Percentiles rank a stretch among this genome's conserved stretches.
phyloP scores from a whole-genome alignment of 805 yeast species.

The Wickerhamiella spandovensis region DNA sequence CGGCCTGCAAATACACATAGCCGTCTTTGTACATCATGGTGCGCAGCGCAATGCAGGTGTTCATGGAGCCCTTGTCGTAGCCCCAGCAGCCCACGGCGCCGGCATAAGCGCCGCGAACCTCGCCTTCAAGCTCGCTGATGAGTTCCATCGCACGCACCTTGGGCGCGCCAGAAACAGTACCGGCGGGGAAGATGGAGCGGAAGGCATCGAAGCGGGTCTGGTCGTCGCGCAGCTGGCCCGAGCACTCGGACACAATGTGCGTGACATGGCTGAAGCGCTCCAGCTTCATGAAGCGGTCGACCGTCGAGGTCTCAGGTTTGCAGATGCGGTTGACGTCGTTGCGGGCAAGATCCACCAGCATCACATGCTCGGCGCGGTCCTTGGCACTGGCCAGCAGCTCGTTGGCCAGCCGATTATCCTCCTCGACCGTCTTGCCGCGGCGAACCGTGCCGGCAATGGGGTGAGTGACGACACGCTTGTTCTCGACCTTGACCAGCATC shows the following conservation, averaged over 20 bases:
- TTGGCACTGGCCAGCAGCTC: slow-evolving; percentile 63
- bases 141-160: slow-evolving; percentile 94
- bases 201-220: slow-evolving; percentile 93
- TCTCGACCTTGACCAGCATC: slow-evolving; percentile 71
- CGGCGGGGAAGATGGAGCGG: slow-evolving; percentile 97
- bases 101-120: slow-evolving; percentile 92
- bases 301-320: slow-evolving; percentile 68
- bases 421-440: slow-evolving; percentile 83
- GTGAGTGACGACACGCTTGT: slow-evolving; percentile 73
- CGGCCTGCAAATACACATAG: slow-evolving; percentile 88
- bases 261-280: slow-evolving; percentile 94
- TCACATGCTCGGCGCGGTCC: slow-evolving; percentile 96
- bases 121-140: slow-evolving; percentile 77
- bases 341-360: slow-evolving; percentile 96
- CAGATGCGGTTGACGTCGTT: slow-evolving; percentile 95
- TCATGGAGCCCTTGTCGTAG: slow-evolving; percentile 88
- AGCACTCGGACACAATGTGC: slow-evolving; percentile 90
- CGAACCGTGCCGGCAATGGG: slow-evolving; percentile 96
- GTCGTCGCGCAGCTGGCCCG: slow-evolving; percentile 74
- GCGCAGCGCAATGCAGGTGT: slow-evolving; percentile 93
- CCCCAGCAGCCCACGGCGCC: slow-evolving; percentile 99
- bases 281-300: slow-evolving; percentile 76
- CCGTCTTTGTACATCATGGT: slow-evolving; percentile 94
- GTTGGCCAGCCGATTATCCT: slow-evolving; percentile 74
- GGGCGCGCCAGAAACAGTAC: slow-evolving; percentile 98